phyloP scores from a whole-genome alignment of 768 basidiomycete genomes.

The Albatrellus ellisii region DNA sequence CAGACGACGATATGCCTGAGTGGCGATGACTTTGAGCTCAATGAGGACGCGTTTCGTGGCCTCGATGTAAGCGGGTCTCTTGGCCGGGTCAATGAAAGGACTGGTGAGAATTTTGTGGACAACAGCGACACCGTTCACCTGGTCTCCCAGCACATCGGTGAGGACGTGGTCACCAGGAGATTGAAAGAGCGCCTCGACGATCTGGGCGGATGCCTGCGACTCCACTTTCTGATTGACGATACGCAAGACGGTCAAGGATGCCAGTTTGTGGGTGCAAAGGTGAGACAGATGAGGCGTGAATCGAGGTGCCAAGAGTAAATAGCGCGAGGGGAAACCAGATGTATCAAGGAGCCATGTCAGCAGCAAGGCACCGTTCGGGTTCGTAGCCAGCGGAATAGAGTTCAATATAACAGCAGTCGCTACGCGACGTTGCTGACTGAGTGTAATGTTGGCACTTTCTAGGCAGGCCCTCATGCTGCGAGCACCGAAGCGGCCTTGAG shows the following conservation, averaged over 20 bases:
- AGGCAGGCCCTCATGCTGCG: slow-evolving; percentile 96
- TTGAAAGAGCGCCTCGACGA: slow-evolving; percentile 85
- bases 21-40: slow-evolving; percentile 85
- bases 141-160: slow-evolving; percentile 89
- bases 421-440: slow-evolving; percentile 89
- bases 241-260: slow-evolving; percentile 86
- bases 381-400: slow-evolving; percentile 94
- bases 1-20: slow-evolving; percentile 85
- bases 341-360: slow-evolving; percentile 96
- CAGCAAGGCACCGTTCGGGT: slow-evolving; percentile 91
- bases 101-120: slow-evolving; percentile 89
- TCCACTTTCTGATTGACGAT: slow-evolving; percentile 97
- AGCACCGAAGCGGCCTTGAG: slow-evolving; percentile 95
- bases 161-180: slow-evolving; percentile 83
- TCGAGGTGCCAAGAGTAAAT: slow-evolving; percentile 85
- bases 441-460: slow-evolving; percentile 76
- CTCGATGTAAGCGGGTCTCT: slow-evolving; percentile 62
- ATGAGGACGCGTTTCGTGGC: slow-evolving; percentile 85
- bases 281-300: slow-evolving; percentile 96
- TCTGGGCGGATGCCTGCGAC: slow-evolving; percentile 72
- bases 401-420: slow-evolving; percentile 92
- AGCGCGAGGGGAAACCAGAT: slow-evolving; percentile 90
- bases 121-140: slow-evolving; percentile 90
- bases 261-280: slow-evolving; percentile 95
- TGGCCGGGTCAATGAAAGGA: slow-evolving; percentile 61